phyloP scores from a whole-genome alignment of 192 early-diverging fungal species.

The Radiomyces spectabilis region DNA sequence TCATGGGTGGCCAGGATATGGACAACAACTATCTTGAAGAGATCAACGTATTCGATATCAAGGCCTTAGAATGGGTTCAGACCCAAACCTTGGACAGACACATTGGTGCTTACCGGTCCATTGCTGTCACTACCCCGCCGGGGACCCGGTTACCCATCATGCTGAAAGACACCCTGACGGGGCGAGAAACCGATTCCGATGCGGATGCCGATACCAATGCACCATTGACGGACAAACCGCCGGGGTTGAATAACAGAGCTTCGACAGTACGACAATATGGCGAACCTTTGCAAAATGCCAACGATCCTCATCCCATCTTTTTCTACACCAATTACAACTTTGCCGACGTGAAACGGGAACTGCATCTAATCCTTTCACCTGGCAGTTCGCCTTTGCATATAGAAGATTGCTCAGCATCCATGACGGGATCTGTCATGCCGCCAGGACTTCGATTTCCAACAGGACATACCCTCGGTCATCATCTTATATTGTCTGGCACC shows the following conservation, averaged over 20 bases:
- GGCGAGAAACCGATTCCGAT: too few species aligned
- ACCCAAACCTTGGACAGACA: conserved; percentile 63
- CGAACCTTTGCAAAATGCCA: conserved; percentile 15
- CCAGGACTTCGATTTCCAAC: conserved; percentile 74
- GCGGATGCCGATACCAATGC: neutral
- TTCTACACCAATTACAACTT: conserved; percentile 84
- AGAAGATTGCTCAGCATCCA: conserved; percentile 60
- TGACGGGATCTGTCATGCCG: conserved; percentile 56
- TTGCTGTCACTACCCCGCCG: conserved; percentile 50
- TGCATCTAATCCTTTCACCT: conserved; percentile 62
- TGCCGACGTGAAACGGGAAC: conserved; percentile 64
- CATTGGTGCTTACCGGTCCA: conserved; percentile 73
- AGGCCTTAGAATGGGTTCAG: conserved; percentile 56
- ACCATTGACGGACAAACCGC: too few species aligned
- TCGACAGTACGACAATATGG: conserved; percentile 10
- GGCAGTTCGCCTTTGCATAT: conserved; percentile 41
- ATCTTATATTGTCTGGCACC: conserved; percentile 64
- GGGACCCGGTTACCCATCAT: conserved; percentile 4
- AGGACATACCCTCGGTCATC: conserved; percentile 61
- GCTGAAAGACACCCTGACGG: conserved; percentile 5
- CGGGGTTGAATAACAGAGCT: too few species aligned
- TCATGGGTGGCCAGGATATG: conserved; percentile 75
- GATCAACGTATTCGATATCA: conserved; percentile 70
- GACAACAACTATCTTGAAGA: conserved; percentile 72
- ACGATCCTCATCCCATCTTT: conserved; percentile 54